phyloP scores from a whole-genome alignment of 2,329 filamentous ascomycete species.

The Hymenoscyphus infarciens region DNA sequence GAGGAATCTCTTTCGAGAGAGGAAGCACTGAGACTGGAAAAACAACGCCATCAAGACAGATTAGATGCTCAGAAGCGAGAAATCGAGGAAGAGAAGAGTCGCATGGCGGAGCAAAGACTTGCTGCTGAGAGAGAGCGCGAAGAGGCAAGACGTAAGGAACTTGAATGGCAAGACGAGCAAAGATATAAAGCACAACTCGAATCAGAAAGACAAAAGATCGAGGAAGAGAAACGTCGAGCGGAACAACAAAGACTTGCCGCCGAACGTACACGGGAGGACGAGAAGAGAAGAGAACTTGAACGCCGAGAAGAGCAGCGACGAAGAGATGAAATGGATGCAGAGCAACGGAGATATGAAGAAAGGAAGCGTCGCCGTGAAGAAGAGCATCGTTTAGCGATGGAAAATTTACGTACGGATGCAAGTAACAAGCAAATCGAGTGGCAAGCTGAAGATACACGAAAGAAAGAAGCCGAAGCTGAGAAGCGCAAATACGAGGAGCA shows the following conservation, averaged over 20 bases:
- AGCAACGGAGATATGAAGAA: not conserved
- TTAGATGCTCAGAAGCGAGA: not conserved
- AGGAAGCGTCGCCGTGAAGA: not conserved
- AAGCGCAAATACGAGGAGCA: not conserved
- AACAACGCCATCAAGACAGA: not conserved
- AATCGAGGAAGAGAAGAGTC: not conserved
- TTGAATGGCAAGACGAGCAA: not conserved
- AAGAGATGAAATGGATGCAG: not conserved
- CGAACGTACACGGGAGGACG: not conserved
- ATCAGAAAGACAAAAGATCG: not conserved
- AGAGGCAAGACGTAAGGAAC: not conserved
- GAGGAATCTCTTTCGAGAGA: not conserved
- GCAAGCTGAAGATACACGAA: not conserved
- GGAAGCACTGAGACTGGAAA: not conserved
- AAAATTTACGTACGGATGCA: not conserved
- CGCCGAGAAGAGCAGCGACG: not conserved
- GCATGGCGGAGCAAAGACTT: not conserved
- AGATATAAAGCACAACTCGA: not conserved
- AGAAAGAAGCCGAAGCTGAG: not conserved
- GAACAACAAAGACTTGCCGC: not conserved
- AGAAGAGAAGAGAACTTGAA: not conserved
- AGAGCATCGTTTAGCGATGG: slow-evolving; percentile 1
- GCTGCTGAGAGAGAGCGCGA: not conserved
- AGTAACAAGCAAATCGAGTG: not conserved
- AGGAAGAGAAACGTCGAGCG: not conserved